phyloP scores from a whole-genome alignment of 2,329 filamentous ascomycete species.

The Tolypocladium ophioglossoides region DNA sequence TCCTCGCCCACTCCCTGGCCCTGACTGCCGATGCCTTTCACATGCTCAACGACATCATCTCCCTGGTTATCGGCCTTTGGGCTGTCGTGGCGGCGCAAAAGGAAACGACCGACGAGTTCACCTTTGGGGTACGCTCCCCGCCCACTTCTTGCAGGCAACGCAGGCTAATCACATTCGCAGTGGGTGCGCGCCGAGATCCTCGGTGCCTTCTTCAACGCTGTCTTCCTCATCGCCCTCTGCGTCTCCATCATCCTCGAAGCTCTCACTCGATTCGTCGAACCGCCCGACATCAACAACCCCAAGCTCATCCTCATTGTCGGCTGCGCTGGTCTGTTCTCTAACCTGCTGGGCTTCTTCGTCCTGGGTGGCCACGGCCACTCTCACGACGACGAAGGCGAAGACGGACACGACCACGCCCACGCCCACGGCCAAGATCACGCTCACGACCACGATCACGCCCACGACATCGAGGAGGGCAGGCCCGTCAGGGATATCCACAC shows the following conservation, averaged over 20 bases:
- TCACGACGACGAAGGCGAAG: constrained; percentile 51
- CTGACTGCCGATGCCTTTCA: constrained; percentile 96
- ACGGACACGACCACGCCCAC: constrained; percentile 34
- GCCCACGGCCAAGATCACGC: constrained; percentile 22
- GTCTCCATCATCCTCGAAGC: constrained; percentile 95
- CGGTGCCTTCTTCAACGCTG: constrained; percentile 91
- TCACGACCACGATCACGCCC: constrained; percentile 23
- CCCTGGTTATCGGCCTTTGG: constrained; percentile 85
- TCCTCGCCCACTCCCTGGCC: constrained; percentile 81
- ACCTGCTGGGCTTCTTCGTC: constrained; percentile 78
- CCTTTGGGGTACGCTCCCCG: constrained; percentile 63
- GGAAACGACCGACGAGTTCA: constrained; percentile 82
- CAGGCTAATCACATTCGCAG: constrained; percentile 30
- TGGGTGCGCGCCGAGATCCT: constrained; percentile 97
- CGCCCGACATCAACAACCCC: constrained; percentile 76
- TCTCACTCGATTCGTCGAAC: constrained; percentile 82
- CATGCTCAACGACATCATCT: constrained; percentile 99
- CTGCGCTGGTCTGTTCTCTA: constrained; percentile 74
- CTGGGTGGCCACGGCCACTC: constrained; percentile 89
- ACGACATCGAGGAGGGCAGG: constrained; percentile 42
- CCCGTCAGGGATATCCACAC: constrained; percentile 26
- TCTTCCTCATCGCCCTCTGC: constrained; percentile 93
- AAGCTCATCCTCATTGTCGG: constrained; percentile 85
- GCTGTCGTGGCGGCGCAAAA: constrained; percentile 83
- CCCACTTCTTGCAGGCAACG: background rate